Percentiles rank a stretch among this genome's conserved stretches.
phyloP scores from a whole-genome alignment of 2,329 filamentous ascomycete genomes.

The Arthrinium puccinioides region DNA sequence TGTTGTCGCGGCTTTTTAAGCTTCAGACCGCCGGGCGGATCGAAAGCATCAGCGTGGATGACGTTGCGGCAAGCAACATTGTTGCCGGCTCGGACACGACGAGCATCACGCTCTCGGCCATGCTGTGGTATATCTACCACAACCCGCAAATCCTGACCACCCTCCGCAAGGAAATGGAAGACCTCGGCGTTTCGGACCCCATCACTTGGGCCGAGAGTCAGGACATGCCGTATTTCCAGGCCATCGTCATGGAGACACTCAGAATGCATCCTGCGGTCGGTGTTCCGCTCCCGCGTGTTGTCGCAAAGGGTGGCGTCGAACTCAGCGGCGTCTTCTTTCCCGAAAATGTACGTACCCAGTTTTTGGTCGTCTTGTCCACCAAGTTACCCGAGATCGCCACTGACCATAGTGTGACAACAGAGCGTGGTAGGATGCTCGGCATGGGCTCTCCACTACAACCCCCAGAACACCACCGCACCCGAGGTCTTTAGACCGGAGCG shows the following conservation, averaged over 20 bases:
- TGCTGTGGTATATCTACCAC: conserved; percentile 24
- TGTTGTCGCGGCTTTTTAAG: background rate
- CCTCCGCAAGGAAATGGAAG: too few species aligned
- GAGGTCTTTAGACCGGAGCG: background rate
- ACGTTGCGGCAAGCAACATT: conserved; percentile 14
- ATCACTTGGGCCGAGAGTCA: conserved; percentile 19
- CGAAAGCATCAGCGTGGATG: background rate
- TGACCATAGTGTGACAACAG: background rate
- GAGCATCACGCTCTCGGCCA: conserved; percentile 21
- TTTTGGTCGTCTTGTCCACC: background rate
- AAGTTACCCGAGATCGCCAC: background rate
- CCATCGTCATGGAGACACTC: conserved; percentile 39
- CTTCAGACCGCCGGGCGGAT: too few species aligned
- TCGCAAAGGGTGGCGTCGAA: conserved; percentile 27
- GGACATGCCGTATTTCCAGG: conserved; percentile 36
- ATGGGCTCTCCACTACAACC: background rate
- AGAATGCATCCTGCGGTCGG: conserved; percentile 36
- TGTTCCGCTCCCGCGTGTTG: conserved; percentile 33
- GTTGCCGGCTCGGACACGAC: conserved; percentile 29
- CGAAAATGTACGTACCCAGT: background rate
- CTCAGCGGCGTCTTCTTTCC: background rate
- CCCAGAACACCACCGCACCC: background rate
- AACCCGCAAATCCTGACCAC: too few species aligned
- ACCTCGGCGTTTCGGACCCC: conserved; percentile 2
- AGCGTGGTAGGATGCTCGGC: background rate